These are phyloP conservation scores for Fusarium chaquense DNA, from an alignment of 2,329 filamentous ascomycete genomes.

Conservation along the genomic window DNA sequence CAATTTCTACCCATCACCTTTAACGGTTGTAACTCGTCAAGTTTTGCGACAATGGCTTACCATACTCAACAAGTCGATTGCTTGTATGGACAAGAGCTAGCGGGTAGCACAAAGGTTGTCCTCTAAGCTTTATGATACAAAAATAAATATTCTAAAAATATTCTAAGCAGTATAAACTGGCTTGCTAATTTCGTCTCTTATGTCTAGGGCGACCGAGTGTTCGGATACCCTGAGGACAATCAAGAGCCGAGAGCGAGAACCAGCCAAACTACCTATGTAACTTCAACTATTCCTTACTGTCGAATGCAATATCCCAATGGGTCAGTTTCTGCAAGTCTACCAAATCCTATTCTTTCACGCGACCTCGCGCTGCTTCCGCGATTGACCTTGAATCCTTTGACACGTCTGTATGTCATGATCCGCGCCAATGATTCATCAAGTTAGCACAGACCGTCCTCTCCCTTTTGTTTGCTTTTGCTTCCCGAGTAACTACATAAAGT, in stretches of 20 bases:
- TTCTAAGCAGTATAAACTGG: no score
- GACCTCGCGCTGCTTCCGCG: constrained; percentile 16
- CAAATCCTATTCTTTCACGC: constrained; percentile 9
- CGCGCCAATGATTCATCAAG: constrained; percentile 36
- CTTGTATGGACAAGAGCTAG: background rate
- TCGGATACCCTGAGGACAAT: no score
- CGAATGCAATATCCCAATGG: background rate
- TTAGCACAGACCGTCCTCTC: constrained; percentile 10
- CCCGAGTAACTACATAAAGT: background rate
- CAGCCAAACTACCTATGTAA: background rate
- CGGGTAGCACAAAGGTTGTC: no score
- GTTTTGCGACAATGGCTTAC: background rate
- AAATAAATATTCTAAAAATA: no score
- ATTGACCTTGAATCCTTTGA: background rate
- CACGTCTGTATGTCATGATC: constrained; percentile 29
- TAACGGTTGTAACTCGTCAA: background rate
- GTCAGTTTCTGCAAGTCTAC: background rate
- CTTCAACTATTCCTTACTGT: background rate
- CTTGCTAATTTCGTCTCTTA: no score
- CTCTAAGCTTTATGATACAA: no score
- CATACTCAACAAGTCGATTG: background rate
- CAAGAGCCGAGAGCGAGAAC: background rate
- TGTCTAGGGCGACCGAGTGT: no score
- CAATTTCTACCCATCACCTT: background rate
- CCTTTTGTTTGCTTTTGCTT: constrained; percentile 26